A percentile compares a stretch with the other conserved stretches of the same genome.
These are phyloP conservation scores for Alternaria gansuensis DNA, from an alignment of 2,329 filamentous ascomycete species.

Conservation along the genomic window DNA sequence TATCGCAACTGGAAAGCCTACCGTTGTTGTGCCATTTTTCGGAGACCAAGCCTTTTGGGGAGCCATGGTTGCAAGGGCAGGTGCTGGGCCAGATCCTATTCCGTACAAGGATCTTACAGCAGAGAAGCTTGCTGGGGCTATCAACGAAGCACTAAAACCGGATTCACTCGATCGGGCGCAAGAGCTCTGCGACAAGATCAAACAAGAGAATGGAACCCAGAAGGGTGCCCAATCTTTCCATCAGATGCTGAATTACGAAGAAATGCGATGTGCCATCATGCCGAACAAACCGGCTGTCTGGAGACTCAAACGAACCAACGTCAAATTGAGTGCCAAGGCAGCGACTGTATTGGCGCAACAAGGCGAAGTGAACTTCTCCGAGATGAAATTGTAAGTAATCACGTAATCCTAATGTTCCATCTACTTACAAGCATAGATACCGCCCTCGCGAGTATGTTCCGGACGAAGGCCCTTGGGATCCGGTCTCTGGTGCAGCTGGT, in stretches of 20 bases:
- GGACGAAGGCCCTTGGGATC: slow-evolving; percentile 54
- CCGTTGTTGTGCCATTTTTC: slow-evolving; percentile 83
- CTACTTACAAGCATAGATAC: slow-evolving; percentile 37
- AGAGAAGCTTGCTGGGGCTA: slow-evolving; percentile 51
- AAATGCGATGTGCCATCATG: slow-evolving; percentile 48
- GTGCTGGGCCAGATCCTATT: slow-evolving; percentile 53
- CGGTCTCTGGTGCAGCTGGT: slow-evolving; percentile 65
- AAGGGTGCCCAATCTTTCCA: slow-evolving; percentile 52
- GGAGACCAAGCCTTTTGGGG: slow-evolving; percentile 56
- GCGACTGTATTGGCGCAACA: slow-evolving; percentile 52
- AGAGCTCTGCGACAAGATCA: slow-evolving; percentile 51
- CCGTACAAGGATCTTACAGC: slow-evolving; percentile 53
- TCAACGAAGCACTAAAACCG: slow-evolving; percentile 52
- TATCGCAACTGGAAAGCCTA: slow-evolving; percentile 81
- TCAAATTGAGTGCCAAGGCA: slow-evolving; percentile 50
- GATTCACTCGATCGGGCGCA: slow-evolving; percentile 49
- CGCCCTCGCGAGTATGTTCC: slow-evolving; percentile 53
- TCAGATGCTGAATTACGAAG: slow-evolving; percentile 52
- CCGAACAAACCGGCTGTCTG: slow-evolving; percentile 50
- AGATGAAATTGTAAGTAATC: slow-evolving; percentile 50
- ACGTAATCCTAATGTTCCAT: background rate
- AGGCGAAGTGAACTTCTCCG: slow-evolving; percentile 48
- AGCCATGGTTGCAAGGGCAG: slow-evolving; percentile 53
- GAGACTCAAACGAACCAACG: slow-evolving; percentile 52
- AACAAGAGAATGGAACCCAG: slow-evolving; percentile 49